phyloP scores from a whole-genome alignment of 805 yeast genomes.

The Wickerhamomyces alni region DNA sequence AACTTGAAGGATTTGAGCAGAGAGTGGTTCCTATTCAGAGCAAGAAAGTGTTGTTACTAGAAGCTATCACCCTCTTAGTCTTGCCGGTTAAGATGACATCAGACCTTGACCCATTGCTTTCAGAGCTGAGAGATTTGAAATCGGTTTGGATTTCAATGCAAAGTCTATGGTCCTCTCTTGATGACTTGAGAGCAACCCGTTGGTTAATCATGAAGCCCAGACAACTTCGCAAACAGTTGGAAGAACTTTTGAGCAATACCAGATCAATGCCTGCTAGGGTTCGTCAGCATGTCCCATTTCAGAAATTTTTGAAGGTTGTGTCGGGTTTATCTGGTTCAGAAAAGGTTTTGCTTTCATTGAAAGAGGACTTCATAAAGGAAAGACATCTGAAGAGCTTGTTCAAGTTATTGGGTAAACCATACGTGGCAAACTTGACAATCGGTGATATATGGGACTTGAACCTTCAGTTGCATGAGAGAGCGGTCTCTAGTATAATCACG shows the following conservation, averaged over 20 bases:
- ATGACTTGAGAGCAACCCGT: conserved; percentile 30
- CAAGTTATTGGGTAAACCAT: conserved; percentile 21
- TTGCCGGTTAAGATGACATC: conserved; percentile 25
- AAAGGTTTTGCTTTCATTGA: conserved; percentile 36
- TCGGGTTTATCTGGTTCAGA: conserved; percentile 25
- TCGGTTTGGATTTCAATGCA: conserved; percentile 62
- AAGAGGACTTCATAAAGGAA: conserved; percentile 48
- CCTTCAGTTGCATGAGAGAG: conserved; percentile 36
- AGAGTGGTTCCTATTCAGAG: conserved; percentile 7
- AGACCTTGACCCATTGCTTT: conserved; percentile 27
- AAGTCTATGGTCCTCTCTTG: conserved; percentile 41
- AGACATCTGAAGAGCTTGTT: conserved; percentile 64
- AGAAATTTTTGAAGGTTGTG: conserved; percentile 42
- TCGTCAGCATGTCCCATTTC: conserved; percentile 66
- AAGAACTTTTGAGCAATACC: conserved; percentile 39
- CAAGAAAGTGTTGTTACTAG: conserved; percentile 17
- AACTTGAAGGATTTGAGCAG: conserved; percentile 22
- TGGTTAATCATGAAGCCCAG: conserved; percentile 50
- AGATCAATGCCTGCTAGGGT: conserved; percentile 51
- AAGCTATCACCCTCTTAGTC: conserved; percentile 30
- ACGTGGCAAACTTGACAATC: conserved; percentile 9
- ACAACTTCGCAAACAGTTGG: conserved; percentile 41
- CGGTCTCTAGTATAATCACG: conserved; percentile 42
- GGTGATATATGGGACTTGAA: conserved; percentile 56
- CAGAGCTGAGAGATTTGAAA: conserved; percentile 51